A percentile compares a stretch with the other conserved stretches of the same genome.
Evolutionary conservation across 257 asterid species (phyloP).

Genomic region (Plantago ovata): DNA sequence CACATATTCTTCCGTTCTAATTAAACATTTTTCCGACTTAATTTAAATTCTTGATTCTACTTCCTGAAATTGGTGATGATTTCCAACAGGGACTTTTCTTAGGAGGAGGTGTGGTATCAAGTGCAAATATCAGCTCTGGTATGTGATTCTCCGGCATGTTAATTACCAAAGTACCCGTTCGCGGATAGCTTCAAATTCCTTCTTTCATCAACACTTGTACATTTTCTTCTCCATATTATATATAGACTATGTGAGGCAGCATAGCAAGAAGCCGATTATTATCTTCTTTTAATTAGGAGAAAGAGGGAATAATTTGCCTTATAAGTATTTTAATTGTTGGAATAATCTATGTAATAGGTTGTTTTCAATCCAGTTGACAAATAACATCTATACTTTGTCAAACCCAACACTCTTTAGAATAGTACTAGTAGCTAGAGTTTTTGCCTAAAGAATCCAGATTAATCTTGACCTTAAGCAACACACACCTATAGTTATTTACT

Average conservation of each 20-base stretch:
- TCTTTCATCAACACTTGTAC: slow-evolving; percentile 2
- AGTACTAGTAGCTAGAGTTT: background rate
- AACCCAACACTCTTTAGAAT: slow-evolving; percentile 20
- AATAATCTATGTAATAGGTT: slow-evolving; percentile 2
- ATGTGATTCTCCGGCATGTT: slow-evolving; percentile 19
- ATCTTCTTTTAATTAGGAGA: background rate
- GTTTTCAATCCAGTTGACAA: slow-evolving; percentile 22
- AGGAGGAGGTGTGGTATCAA: slow-evolving; percentile 70
- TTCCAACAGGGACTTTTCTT: slow-evolving; percentile 65
- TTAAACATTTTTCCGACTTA: background rate
- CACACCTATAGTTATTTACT: no score
- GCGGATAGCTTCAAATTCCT: background rate
- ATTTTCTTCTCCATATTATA: background rate
- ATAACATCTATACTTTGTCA: slow-evolving; percentile 30
- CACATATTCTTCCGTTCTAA: background rate
- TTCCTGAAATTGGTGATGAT: background rate
- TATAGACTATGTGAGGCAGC: background rate
- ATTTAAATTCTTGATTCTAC: background rate
- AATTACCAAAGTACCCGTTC: background rate
- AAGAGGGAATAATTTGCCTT: slow-evolving; percentile 18
- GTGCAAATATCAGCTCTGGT: slow-evolving; percentile 82
- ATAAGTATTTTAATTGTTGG: slow-evolving; percentile 7
- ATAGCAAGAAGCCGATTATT: slow-evolving; percentile 3
- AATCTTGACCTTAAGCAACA: slow-evolving; percentile 22
- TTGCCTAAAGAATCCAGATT: background rate